Conservation (phyloP, 345 rosid genomes). For the Streptanthus diversifolius region DNA sequence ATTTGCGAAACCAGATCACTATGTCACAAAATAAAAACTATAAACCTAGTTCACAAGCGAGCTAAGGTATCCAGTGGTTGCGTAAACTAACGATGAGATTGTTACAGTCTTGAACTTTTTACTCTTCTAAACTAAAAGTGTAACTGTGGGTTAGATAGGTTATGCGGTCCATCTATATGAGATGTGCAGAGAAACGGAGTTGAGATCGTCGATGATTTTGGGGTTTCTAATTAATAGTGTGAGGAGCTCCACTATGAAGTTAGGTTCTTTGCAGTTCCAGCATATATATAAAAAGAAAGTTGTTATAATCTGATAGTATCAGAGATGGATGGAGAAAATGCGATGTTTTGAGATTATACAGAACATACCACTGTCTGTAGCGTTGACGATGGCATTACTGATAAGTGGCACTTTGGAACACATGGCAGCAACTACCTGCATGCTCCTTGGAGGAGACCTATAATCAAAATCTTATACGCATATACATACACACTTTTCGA, state of each 20-base stretch:
- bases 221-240: neutral
- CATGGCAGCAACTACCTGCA: slow-evolving; percentile 94
- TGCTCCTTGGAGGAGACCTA: slow-evolving; percentile 32
- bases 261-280: neutral
- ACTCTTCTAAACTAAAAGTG: neutral
- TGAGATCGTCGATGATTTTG: neutral
- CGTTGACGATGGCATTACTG: slow-evolving; percentile 79
- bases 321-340: neutral
- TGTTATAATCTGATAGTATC: neutral
- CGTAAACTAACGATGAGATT: neutral
- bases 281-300: neutral
- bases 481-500: neutral
- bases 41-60: neutral
- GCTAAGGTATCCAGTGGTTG: neutral
- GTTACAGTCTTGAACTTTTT: neutral
- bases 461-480: slow-evolving; percentile 30
- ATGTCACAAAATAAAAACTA: neutral
- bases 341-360: neutral
- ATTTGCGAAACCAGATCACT: neutral
- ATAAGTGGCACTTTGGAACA: slow-evolving; percentile 88
- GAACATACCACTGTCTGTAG: slow-evolving; percentile 64
- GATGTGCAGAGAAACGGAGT: neutral
- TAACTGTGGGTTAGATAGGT: neutral
- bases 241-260: neutral
- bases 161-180: neutral